Percentiles rank a stretch among this genome's conserved stretches.
Conservation (phyloP, 306 rosid species). For the Vigna unguiculata region DNA sequence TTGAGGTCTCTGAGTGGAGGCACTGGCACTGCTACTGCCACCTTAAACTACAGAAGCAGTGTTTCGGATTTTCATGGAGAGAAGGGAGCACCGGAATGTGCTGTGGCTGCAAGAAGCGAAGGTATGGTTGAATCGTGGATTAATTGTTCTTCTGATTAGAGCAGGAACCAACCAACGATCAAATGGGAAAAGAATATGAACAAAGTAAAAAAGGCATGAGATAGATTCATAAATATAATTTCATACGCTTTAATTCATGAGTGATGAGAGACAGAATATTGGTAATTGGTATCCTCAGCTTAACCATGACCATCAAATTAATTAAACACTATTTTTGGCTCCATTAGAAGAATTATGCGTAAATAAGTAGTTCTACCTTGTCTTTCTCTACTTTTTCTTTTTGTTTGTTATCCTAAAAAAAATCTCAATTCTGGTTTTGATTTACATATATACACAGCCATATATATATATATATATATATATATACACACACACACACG, state of each 20-base stretch:
- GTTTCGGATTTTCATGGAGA: conserved; percentile 59
- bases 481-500: neutral
- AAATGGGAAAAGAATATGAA: conserved; percentile 21
- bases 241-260: conserved; percentile 49
- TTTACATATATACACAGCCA: conserved; percentile 36
- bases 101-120: conserved; percentile 62
- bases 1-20: too few relatives aligned
- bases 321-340: conserved; percentile 44
- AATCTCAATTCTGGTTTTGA: conserved; percentile 32
- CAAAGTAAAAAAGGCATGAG: neutral
- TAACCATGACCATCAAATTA: conserved; percentile 61
- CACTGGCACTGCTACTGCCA: too few relatives aligned
- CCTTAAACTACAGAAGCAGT: too few relatives aligned
- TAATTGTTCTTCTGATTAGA: conserved; percentile 85
- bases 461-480: conserved; percentile 18
- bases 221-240: conserved; percentile 29
- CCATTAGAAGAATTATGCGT: conserved; percentile 60
- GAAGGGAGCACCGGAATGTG: conserved; percentile 60
- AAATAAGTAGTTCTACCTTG: conserved; percentile 59
- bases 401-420: neutral
- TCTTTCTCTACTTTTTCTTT: neutral
- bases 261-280: conserved; percentile 54
- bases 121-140: conserved; percentile 98
- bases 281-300: conserved; percentile 46
- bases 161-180: neutral